These are phyloP conservation scores for Diplodia mutila DNA, from an alignment of 2,329 filamentous ascomycete species.

Conservation along the genomic window DNA sequence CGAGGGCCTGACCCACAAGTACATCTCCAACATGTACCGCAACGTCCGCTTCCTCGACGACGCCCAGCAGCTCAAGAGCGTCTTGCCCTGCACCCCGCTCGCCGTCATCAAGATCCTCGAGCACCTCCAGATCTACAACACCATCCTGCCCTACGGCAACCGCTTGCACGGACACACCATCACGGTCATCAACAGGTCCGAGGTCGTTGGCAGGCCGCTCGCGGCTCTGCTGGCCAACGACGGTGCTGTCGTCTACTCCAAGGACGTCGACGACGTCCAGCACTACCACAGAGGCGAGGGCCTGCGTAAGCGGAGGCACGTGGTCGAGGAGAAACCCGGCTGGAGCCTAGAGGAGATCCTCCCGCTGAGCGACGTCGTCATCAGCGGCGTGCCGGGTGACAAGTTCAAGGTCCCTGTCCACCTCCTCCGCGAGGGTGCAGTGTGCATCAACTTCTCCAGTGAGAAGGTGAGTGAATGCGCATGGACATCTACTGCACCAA, in stretches of 20 bases:
- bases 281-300: slow-evolving; percentile 89
- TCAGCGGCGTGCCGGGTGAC: slow-evolving; percentile 87
- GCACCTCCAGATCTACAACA: slow-evolving; percentile 94
- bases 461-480: slow-evolving; percentile 63
- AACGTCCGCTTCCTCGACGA: slow-evolving; percentile 94
- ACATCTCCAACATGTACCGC: slow-evolving; percentile 99
- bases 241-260: slow-evolving; percentile 91
- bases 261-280: slow-evolving; percentile 90
- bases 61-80: slow-evolving; percentile 79
- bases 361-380: slow-evolving; percentile 89
- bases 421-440: slow-evolving; percentile 82
- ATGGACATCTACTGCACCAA: not conserved
- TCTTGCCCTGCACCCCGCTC: slow-evolving; percentile 92
- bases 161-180: slow-evolving; percentile 91
- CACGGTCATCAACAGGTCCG: slow-evolving; percentile 93
- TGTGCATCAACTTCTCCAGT: slow-evolving; percentile 99
- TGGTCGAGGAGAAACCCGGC: slow-evolving; percentile 80
- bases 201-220: slow-evolving; percentile 91
- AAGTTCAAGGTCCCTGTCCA: slow-evolving; percentile 87
- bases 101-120: slow-evolving; percentile 97
- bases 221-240: slow-evolving; percentile 95
- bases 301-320: slow-evolving; percentile 81
- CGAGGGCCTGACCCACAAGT: slow-evolving; percentile 88
- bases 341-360: slow-evolving; percentile 81
- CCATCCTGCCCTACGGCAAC: slow-evolving; percentile 89